Percentiles rank a stretch among this genome's conserved stretches.
These are phyloP conservation scores for Leishmania tarentolae DNA, from an alignment of 208 protist species.

Conservation along the genomic window DNA sequence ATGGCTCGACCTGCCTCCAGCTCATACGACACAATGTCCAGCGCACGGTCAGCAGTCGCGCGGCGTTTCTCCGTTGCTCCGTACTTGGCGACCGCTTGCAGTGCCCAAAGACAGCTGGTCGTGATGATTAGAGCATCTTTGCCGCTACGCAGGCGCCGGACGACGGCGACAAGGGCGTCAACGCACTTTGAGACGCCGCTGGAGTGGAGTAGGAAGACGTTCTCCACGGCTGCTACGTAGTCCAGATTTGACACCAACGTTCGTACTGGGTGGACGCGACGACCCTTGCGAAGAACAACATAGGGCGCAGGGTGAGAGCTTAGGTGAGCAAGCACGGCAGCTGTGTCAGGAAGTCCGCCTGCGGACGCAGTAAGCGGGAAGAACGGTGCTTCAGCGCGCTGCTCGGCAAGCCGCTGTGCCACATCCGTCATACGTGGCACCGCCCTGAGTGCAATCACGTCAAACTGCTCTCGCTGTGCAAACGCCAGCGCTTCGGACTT, in stretches of 20 bases:
- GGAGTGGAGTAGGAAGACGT: constrained; percentile 82
- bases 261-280: constrained; percentile 59
- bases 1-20: constrained; percentile 65
- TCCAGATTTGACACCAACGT: constrained; percentile 57
- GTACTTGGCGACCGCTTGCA: constrained; percentile 42
- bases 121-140: constrained; percentile 83
- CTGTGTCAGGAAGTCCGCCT: constrained; percentile 21
- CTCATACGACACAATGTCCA: constrained; percentile 76
- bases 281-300: constrained; percentile 27
- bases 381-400: constrained; percentile 13
- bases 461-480: constrained; percentile 43
- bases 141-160: constrained; percentile 59
- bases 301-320: constrained; percentile 23
- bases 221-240: constrained; percentile 61
- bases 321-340: constrained; percentile 21
- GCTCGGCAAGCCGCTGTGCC: constrained; percentile 41
- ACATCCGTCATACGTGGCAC: constrained; percentile 42
- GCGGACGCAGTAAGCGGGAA: constrained; percentile 15
- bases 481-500: constrained; percentile 48
- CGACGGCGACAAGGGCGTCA: constrained; percentile 55
- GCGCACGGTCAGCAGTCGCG: constrained; percentile 36
- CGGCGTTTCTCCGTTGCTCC: constrained; percentile 36
- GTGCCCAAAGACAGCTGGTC: constrained; percentile 51
- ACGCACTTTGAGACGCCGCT: constrained; percentile 50
- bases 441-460: constrained; percentile 38